Evolutionary conservation across 345 rosid species (phyloP), one percentile per base, ranked within the genome.

Genomic region (Alliaria petiolata): DNA sequence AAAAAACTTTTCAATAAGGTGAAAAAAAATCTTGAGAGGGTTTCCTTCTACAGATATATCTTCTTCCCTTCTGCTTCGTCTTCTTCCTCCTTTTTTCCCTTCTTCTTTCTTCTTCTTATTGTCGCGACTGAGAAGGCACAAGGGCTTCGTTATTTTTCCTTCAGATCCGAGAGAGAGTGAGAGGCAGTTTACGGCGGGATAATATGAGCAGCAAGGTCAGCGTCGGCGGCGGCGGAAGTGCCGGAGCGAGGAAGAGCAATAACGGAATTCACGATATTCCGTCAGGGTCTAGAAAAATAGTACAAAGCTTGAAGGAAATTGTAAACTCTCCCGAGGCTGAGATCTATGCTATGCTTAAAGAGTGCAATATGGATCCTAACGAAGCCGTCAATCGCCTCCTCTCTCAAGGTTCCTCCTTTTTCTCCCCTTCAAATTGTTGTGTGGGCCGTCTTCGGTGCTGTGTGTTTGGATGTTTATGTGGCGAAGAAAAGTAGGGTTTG

Each of bases 321-420:
- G 97, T 95, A n/a, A 92, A 83, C 95, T 85, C 90, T 63, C 76
- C 97, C 1, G 99, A 95, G 58, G 54, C 78, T 64, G 99, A 95
- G 98, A 95, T 95, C 97, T 92, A 95, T 56, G 85, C 92, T 45
- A 87, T 83, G 81, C 99, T 95, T 62, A 89, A 88, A 82, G 99
- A 95, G 52, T 95, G 99, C 76, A 84, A 84, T 74, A 92, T 95
- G 99, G 99, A 95, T 92, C 99, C 98, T 66, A 88, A 95, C 81
- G 98, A 95, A 79, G 82, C 99, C 64, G 98, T 90, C 68, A 87
- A 81, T 81, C 97, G 99, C 75, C 96, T 92, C 66, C 93, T 95
- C 73, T 36, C 87, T 66, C 99, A 88, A 95, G 99, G 99, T 95
- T 65, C 15, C 1, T 8, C 22, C 17, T 25, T 19, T 14, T 4